Conservation (phyloP, 1,284 basidiomycete genomes). For the Neonothopanus nambi region DNA sequence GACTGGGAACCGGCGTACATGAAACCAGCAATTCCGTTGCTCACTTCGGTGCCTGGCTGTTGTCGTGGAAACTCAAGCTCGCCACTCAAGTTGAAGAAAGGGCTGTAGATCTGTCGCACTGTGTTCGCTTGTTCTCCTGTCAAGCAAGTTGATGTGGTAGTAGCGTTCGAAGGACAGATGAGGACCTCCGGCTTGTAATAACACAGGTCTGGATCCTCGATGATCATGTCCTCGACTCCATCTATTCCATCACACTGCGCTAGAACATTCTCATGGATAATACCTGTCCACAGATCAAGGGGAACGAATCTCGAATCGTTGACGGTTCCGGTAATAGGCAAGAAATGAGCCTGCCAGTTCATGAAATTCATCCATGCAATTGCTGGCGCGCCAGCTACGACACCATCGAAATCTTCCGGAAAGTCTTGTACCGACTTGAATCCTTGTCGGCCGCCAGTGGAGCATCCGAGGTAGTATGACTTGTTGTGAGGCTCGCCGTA, state of each 20-base stretch:
- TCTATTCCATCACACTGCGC: slow-evolving; percentile 32
- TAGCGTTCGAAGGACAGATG: too few species aligned
- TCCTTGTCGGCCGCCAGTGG: too few species aligned
- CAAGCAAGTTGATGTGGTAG: too few species aligned
- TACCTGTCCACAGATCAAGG: slow-evolving; percentile 7
- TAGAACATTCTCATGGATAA: too few species aligned
- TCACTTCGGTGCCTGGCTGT: slow-evolving; percentile 18
- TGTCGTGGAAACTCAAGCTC: slow-evolving; percentile 28
- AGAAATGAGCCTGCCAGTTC: slow-evolving; percentile 7
- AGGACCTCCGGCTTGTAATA: slow-evolving; percentile 31
- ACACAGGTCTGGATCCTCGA: slow-evolving; percentile 34
- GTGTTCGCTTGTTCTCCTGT: too few species aligned
- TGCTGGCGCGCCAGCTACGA: too few species aligned
- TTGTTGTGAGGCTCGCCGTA: slow-evolving; percentile 14
- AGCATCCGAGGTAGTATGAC: too few species aligned
- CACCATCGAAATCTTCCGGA: too few species aligned
- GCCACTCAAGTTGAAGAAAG: too few species aligned
- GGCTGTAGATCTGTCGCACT: too few species aligned
- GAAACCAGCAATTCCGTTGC: neutral
- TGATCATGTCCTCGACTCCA: slow-evolving; percentile 33
- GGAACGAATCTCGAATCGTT: slow-evolving; percentile 12
- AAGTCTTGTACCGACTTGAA: too few species aligned
- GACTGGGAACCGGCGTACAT: slow-evolving; percentile 16
- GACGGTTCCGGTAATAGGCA: slow-evolving; percentile 1
- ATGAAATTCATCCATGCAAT: too few species aligned